Base-by-base conservation (phyloP, 495 filamentous ascomycete genomes). In the Diplogelasinospora grovesii region DNA sequence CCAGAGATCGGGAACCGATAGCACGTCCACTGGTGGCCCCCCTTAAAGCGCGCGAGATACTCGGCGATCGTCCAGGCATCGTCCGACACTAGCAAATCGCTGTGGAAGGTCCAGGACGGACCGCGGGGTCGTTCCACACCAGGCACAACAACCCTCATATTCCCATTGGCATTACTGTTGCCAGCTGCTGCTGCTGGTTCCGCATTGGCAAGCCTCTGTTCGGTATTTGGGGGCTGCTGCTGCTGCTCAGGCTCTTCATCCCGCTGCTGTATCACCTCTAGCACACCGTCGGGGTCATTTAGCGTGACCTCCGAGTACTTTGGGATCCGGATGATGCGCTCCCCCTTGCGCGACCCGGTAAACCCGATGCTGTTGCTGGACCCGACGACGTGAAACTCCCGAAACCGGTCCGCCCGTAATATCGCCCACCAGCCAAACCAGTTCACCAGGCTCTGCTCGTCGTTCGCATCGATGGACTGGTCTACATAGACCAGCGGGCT, bases 391-490 rank as follows among this genome's bases (percentile, higher is more conserved):
- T 60, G 50, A 25, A 73, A 71, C 46, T 62, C 68, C 13, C 66
- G 63, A 40, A 61, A 73, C 34, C 54, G 59, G 37, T 75, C 68
- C 6, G 66, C 49, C 22, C 68, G 63, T 40, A 56, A 3, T 13
- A 48, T 57, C n/a, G 71, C 55, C 73, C 73, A 77, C 57, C 60
- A 70, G 13, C 71, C 72, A 39, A 73, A 75, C 66, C 66, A 74
- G 32, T 73, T 69, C 1, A 75, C 61, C 3, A 75, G 45, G 27
- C 62, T 69, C 45, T 71, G 63, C 41, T 77, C 73, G 41, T 77
- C 69, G 36, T 70, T 71, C 4, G 63, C 60, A 35, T 75, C 69
- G 33, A 77, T 71, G 11, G 48, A 50, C 3, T 48, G 30, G 31
- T 60, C 57, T 3, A 66, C 66, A 49, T 63, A 70, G 5, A 66